A percentile compares a stretch with the other conserved stretches of the same genome.
These are phyloP conservation scores for Pythium folliculosum DNA, from an alignment of 352 stramenopile species.

Conservation along the genomic window DNA sequence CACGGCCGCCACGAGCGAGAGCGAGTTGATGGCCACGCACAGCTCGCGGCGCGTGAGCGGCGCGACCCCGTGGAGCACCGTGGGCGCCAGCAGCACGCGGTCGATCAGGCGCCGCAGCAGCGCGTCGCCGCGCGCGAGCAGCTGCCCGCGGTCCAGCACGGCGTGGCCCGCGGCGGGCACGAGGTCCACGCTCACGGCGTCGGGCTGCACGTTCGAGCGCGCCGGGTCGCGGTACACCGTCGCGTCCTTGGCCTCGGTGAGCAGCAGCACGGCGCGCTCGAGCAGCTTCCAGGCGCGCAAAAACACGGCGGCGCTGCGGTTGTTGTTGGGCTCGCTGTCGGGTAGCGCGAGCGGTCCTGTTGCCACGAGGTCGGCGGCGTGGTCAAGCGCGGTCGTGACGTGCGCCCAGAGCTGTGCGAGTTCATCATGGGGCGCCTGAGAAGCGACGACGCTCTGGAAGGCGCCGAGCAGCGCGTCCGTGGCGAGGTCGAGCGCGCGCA, in stretches of 20 bases:
- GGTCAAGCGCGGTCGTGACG: slow-evolving; percentile 47
- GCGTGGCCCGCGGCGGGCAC: slow-evolving; percentile 29
- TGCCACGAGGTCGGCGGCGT: slow-evolving; percentile 41
- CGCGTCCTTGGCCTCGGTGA: slow-evolving; percentile 51
- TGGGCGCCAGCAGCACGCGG: slow-evolving; percentile 32
- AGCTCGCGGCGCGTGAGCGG: slow-evolving; percentile 48
- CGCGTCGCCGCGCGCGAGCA: slow-evolving; percentile 45
- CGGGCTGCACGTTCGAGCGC: slow-evolving; percentile 75
- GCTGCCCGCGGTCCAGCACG: slow-evolving; percentile 35
- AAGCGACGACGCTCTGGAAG: slow-evolving; percentile 40
- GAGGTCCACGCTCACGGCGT: slow-evolving; percentile 61
- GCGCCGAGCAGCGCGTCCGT: slow-evolving; percentile 39
- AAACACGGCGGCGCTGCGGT: slow-evolving; percentile 56
- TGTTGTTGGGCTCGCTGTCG: slow-evolving; percentile 33
- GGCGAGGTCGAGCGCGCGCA: slow-evolving; percentile 51
- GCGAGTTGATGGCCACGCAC: slow-evolving; percentile 68
- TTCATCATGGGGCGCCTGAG: slow-evolving; percentile 3
- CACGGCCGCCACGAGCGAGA: slow-evolving; percentile 60
- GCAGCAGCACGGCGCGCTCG: slow-evolving; percentile 54
- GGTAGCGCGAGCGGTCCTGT: slow-evolving; percentile 30
- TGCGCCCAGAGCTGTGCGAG: slow-evolving; percentile 35
- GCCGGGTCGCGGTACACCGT: slow-evolving; percentile 72
- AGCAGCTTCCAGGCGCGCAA: slow-evolving; percentile 63
- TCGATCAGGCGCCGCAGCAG: slow-evolving; percentile 48
- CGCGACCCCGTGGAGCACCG: neutral